Evolutionary conservation across 1,139 yeast species (phyloP), one percentile per base, ranked within the genome.

Genomic region (Suhomyces panamericanus): DNA sequence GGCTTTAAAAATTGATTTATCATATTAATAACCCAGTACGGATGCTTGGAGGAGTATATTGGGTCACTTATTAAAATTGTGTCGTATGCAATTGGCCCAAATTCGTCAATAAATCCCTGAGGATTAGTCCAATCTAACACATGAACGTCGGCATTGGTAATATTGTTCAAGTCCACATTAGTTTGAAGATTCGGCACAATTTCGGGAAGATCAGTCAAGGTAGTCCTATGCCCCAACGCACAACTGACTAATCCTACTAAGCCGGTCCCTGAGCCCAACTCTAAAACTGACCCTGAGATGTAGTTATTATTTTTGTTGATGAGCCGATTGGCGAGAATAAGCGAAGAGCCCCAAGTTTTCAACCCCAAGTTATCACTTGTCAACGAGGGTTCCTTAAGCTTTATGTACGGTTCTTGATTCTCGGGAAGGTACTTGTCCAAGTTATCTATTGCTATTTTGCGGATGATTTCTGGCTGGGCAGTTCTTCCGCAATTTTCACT

Each of bases 331-430:
- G 95, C 77, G 16, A 93, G 67, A 2, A 88, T 75, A 28, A 87
- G 67, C 0, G 97, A 82, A 0, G 97, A 86, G 0, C 98, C 99
- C 99, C 99, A 93, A 0, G 99, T 93, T 53, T 91, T 90, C 60
- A 89, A 74, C 0, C 99, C 99, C 28, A 93, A 67, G 51, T 86
- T 87, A 62, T 93, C 99, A 40, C 81, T 80, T 0, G 96, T 88
- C 49, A 93, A 67, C 0, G 96, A 82, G 0, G 98, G 98, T 60
- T 93, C 99, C 48, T 77, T 75, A 29, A 93, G 64, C 22, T 60
- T 53, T 0, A 87, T 74, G 15, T 54, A 58, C 4, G 38, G 37
- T 2, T 52, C 52, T n/a, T 43, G 43, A 4, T 39, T 37, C 10
- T 44, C 46, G 1, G 45, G 24, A 14, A 51, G 39, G 16, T 50